Conservation (phyloP, 331 rosid genomes). For the Acacia pycnantha region DNA sequence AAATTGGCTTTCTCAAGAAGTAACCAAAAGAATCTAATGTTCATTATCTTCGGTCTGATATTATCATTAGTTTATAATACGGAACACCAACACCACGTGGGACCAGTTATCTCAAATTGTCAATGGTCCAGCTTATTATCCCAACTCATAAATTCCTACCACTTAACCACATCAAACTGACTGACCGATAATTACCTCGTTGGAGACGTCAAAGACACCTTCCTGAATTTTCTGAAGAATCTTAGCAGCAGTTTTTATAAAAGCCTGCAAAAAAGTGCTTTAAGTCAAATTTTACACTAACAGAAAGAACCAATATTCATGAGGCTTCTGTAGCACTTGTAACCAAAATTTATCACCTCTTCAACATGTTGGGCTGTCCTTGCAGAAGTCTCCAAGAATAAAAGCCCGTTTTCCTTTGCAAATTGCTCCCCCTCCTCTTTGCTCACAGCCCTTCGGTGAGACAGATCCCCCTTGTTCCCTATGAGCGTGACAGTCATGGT, state of each 20-base stretch:
- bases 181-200: constrained; percentile 60
- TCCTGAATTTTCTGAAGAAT: constrained; percentile 91
- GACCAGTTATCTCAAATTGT: background rate
- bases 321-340: background rate
- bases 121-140: background rate
- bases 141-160: constrained; percentile 12
- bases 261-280: constrained; percentile 58
- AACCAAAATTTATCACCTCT: constrained; percentile 56
- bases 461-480: constrained; percentile 89
- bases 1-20: background rate
- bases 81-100: background rate
- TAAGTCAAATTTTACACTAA: background rate
- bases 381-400: constrained; percentile 92
- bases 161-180: constrained; percentile 16
- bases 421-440: constrained; percentile 96
- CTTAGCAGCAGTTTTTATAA: constrained; percentile 80
- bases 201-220: constrained; percentile 85
- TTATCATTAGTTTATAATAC: background rate
- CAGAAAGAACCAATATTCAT: constrained; percentile 1
- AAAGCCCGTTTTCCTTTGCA: constrained; percentile 91
- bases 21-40: background rate
- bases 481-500: constrained; percentile 89
- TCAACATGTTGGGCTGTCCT: constrained; percentile 86
- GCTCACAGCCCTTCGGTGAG: constrained; percentile 93
- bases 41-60: background rate